These are phyloP conservation scores for Pelargonium nanum DNA, from an alignment of 345 rosid species.

Conservation along the genomic window DNA sequence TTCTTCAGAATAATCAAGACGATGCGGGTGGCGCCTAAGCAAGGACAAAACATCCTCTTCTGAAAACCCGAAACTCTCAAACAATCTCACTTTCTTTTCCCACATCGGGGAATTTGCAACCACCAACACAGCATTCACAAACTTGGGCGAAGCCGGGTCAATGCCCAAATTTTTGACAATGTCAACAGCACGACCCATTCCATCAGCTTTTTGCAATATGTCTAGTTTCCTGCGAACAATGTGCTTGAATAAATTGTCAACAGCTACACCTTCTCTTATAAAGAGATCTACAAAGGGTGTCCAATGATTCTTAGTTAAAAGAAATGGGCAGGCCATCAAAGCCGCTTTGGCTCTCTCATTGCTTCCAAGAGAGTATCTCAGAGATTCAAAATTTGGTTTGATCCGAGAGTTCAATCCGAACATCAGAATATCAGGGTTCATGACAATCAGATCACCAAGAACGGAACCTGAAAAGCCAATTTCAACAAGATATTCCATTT, in stretches of 20 bases:
- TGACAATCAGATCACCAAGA: constrained; percentile 6
- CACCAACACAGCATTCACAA: constrained; percentile 4
- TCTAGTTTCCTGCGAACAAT: constrained; percentile 7
- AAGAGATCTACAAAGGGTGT: too few species aligned
- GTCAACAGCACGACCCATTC: constrained; percentile 2
- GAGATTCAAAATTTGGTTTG: too few species aligned
- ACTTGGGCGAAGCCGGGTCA: constrained; percentile 6
- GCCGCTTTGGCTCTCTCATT: too few species aligned
- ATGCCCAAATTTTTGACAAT: constrained; percentile 2
- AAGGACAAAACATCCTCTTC: constrained; percentile 7
- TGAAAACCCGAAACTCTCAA: constrained; percentile 11
- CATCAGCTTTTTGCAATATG: neutral
- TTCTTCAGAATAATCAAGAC: constrained; percentile 4
- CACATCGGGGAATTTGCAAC: constrained; percentile 4
- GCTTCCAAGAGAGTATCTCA: too few species aligned
- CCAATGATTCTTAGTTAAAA: too few species aligned
- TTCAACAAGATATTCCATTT: constrained; percentile 10
- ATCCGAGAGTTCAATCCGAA: too few species aligned
- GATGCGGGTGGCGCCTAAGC: constrained; percentile 8
- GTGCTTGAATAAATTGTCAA: constrained; percentile 1
- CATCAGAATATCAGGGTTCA: constrained; percentile 1
- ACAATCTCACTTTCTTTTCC: constrained; percentile 8
- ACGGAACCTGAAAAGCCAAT: constrained; percentile 6
- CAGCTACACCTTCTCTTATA: too few species aligned
- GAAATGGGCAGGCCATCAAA: too few species aligned